Evolutionary conservation across 257 asterid species (phyloP).

Genomic region (Nicotiana noctiflora): DNA sequence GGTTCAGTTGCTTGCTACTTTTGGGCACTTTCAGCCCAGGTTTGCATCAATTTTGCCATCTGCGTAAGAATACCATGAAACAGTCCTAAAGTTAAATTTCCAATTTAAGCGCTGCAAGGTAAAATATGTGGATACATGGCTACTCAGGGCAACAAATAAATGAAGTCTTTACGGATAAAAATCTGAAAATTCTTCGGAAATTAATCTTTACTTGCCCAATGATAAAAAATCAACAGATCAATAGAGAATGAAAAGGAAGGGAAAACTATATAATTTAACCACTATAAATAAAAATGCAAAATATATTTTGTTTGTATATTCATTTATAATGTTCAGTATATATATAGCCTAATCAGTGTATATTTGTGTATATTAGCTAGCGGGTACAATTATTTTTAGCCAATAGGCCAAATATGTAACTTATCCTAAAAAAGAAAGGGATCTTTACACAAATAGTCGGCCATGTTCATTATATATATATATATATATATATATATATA

Average conservation of each 20-base stretch:
- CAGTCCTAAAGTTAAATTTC: neutral
- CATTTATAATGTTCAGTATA: too few species aligned
- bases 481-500: too few species aligned
- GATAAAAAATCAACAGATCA: neutral
- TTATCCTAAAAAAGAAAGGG: too few species aligned
- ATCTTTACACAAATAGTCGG: too few species aligned
- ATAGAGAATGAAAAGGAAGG: neutral
- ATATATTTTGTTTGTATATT: too few species aligned
- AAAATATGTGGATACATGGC: neutral
- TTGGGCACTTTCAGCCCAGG: neutral
- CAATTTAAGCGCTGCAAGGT: neutral
- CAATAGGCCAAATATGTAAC: too few species aligned
- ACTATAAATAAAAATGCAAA: too few species aligned
- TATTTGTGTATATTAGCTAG: too few species aligned
- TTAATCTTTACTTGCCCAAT: neutral
- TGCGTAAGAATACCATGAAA: neutral
- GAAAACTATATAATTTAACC: too few species aligned
- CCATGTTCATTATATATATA: too few species aligned
- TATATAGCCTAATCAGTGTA: too few species aligned
- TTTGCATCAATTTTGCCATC: slow-evolving; percentile 1
- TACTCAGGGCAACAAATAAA: neutral
- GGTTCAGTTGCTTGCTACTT: neutral
- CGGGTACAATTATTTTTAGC: too few species aligned
- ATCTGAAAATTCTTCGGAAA: neutral
- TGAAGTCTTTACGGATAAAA: neutral